Percentiles rank a stretch among this genome's conserved stretches.
phyloP scores from a whole-genome alignment of 2,329 filamentous ascomycete genomes.

The Niveomyces coronatus region DNA sequence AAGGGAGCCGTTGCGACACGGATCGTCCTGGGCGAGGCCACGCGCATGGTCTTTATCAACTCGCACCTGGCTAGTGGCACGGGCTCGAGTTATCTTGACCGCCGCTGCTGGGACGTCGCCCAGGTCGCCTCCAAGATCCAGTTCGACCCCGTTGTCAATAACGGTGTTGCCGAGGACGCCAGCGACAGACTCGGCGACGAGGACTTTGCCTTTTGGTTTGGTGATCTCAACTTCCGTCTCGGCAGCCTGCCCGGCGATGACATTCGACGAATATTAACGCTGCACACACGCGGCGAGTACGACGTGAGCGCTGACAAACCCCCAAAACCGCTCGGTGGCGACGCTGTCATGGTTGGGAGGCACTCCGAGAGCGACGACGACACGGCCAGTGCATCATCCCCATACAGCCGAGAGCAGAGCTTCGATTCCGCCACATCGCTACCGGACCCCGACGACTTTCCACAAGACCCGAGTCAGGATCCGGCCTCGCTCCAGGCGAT shows the following conservation, averaged over 20 bases:
- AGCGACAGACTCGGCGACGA: constrained; percentile 70
- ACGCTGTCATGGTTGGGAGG: constrained; percentile 39
- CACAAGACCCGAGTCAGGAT: constrained; percentile 60
- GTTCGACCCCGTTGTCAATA: constrained; percentile 63
- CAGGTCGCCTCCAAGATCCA: constrained; percentile 68
- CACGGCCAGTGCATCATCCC: constrained; percentile 24
- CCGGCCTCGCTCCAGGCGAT: constrained; percentile 84
- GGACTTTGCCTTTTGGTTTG: constrained; percentile 93
- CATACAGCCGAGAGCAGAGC: constrained; percentile 23
- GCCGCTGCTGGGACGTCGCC: constrained; percentile 79
- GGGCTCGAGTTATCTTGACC: constrained; percentile 65
- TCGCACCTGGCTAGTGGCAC: constrained; percentile 82
- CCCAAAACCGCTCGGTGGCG: constrained; percentile 30
- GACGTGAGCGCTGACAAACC: constrained; percentile 38
- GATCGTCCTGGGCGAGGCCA: constrained; percentile 80
- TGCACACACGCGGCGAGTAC: constrained; percentile 75
- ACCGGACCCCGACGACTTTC: constrained; percentile 56
- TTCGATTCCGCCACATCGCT: constrained; percentile 34
- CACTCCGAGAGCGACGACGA: constrained; percentile 37
- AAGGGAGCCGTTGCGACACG: constrained; percentile 82
- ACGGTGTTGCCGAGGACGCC: constrained; percentile 55
- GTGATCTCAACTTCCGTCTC: constrained; percentile 89
- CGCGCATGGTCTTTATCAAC: constrained; percentile 81
- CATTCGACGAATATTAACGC: constrained; percentile 70
- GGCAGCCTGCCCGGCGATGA: constrained; percentile 84